These are phyloP conservation scores for Aureobasidium melanogenum DNA, from an alignment of 2,329 filamentous ascomycete genomes.

Conservation along the genomic window DNA sequence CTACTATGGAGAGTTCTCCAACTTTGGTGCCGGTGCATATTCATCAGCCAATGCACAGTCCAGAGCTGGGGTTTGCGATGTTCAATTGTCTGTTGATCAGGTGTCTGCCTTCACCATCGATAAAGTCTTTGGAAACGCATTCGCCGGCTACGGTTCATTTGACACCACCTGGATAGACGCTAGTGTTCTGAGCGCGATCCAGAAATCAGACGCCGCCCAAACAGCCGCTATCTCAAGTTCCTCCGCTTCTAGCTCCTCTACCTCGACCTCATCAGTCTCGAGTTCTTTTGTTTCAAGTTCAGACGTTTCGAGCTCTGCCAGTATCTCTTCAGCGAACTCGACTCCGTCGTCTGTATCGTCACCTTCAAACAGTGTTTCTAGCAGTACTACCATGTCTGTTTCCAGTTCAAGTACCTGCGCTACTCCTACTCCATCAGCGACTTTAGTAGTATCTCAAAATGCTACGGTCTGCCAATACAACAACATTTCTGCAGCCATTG, in stretches of 20 bases:
- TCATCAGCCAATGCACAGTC: slow-evolving; percentile 24
- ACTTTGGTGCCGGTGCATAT: slow-evolving; percentile 33
- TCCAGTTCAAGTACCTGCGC: slow-evolving; percentile 15
- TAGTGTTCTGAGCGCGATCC: slow-evolving; percentile 26
- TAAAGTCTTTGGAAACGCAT: slow-evolving; percentile 29
- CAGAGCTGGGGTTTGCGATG: slow-evolving; percentile 27
- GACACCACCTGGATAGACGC: slow-evolving; percentile 32
- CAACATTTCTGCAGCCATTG: slow-evolving; percentile 36
- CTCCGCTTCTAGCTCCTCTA: background rate
- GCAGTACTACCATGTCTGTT: slow-evolving; percentile 13
- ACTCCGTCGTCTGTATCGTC: slow-evolving; percentile 10
- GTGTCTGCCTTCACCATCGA: slow-evolving; percentile 29
- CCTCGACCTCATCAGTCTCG: background rate
- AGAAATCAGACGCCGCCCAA: slow-evolving; percentile 23
- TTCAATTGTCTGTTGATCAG: slow-evolving; percentile 25
- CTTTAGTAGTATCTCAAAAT: slow-evolving; percentile 24
- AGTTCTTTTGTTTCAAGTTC: slow-evolving; percentile 17
- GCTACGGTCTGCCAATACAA: slow-evolving; percentile 30
- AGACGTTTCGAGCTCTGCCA: background rate
- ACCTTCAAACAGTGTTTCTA: no score
- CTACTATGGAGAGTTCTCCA: slow-evolving; percentile 36
- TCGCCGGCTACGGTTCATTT: slow-evolving; percentile 26
- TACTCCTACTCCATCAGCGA: slow-evolving; percentile 24
- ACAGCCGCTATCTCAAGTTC: slow-evolving; percentile 8
- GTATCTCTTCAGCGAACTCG: background rate